phyloP scores from a whole-genome alignment of 2,329 filamentous ascomycete genomes.

The Trichocomaceae sp. region DNA sequence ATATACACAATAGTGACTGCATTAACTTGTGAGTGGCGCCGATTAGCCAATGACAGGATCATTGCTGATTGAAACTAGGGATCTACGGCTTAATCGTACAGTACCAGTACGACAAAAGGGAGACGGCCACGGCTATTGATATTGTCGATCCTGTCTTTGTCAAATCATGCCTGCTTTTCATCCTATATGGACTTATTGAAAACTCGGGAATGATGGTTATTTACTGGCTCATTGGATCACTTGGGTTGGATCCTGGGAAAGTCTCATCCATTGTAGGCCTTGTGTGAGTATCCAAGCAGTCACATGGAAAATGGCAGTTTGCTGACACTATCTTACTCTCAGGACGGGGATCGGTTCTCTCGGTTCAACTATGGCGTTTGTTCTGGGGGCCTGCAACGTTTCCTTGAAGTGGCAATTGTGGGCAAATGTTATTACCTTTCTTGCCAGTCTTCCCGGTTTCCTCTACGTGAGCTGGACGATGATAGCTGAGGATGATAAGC shows the following conservation, averaged over 20 bases:
- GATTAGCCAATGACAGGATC: no score
- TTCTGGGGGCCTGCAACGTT: constrained; percentile 1
- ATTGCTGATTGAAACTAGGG: not conserved
- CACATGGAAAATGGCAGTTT: no score
- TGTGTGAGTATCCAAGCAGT: not conserved
- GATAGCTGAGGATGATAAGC: no score
- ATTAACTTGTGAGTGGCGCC: not conserved
- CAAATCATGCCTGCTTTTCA: constrained; percentile 4
- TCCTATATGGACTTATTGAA: constrained; percentile 1
- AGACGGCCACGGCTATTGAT: not conserved
- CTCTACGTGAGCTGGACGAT: constrained; percentile 4
- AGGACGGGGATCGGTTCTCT: no score
- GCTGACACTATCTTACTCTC: no score
- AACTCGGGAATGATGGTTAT: not conserved
- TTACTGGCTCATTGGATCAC: constrained; percentile 7
- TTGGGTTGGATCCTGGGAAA: constrained; percentile 1
- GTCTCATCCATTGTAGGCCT: constrained; percentile 2
- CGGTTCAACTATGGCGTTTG: not conserved
- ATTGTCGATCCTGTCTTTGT: not conserved
- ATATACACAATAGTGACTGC: not conserved
- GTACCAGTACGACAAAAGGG: not conserved
- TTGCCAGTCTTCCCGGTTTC: not conserved
- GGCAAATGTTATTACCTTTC: constrained; percentile 7
- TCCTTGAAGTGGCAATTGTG: constrained; percentile 2
- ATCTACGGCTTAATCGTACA: constrained; percentile 5